These are phyloP conservation scores for Amanita brunnescens DNA, from an alignment of 768 basidiomycete species.

Conservation along the genomic window DNA sequence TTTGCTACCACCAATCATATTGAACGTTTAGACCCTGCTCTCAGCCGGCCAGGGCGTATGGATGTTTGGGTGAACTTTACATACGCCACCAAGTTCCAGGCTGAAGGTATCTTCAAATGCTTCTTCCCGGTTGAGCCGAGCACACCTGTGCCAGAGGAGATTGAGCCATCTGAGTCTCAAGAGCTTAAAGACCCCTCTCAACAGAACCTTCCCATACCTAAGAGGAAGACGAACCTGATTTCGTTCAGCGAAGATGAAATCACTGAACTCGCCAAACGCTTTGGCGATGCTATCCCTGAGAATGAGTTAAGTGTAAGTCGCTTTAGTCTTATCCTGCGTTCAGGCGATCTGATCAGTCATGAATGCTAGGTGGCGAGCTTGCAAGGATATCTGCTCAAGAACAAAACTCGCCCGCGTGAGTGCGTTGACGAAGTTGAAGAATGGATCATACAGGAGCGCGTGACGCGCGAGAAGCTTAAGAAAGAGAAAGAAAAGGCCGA, in stretches of 20 bases:
- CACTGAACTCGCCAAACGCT: slow-evolving; percentile 67
- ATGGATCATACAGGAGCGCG: slow-evolving; percentile 77
- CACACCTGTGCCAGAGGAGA: slow-evolving; percentile 9
- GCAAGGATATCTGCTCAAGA: slow-evolving; percentile 83
- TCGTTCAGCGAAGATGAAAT: slow-evolving; percentile 73
- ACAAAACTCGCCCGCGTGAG: slow-evolving; percentile 83
- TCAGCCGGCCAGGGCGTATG: slow-evolving; percentile 85
- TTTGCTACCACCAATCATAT: slow-evolving; percentile 95
- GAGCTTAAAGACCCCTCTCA: slow-evolving; percentile 42
- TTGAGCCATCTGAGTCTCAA: slow-evolving; percentile 4
- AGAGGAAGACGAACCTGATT: slow-evolving; percentile 51
- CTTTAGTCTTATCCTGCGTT: background rate
- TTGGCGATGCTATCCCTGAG: slow-evolving; percentile 78
- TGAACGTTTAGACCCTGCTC: slow-evolving; percentile 83
- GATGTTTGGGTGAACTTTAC: slow-evolving; percentile 91
- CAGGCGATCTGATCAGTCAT: background rate
- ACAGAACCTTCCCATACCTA: slow-evolving; percentile 57
- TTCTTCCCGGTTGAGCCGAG: slow-evolving; percentile 74
- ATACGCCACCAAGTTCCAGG: slow-evolving; percentile 88
- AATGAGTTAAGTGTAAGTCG: slow-evolving; percentile 72
- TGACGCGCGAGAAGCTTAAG: slow-evolving; percentile 78
- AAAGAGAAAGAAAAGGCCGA: slow-evolving; percentile 73
- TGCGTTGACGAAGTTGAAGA: slow-evolving; percentile 72
- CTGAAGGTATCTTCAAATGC: slow-evolving; percentile 88
- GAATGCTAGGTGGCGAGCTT: slow-evolving; percentile 62